A percentile compares a stretch with the other conserved stretches of the same genome.
Conservation (phyloP, 2,329 filamentous ascomycete genomes). For the Arthrobotrys entomopaga region DNA sequence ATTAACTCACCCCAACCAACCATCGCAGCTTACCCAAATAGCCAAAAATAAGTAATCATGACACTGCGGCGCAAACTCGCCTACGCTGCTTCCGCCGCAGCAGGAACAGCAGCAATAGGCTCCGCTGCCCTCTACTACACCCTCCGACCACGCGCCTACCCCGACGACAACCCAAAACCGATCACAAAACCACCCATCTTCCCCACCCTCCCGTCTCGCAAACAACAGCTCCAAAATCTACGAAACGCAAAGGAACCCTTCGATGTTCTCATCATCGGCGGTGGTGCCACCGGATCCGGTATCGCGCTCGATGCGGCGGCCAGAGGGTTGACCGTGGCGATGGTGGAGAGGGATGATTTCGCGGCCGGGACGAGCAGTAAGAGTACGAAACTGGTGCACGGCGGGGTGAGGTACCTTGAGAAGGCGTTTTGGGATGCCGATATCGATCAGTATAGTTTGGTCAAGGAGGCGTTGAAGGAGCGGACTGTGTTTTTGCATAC, state of each 20-base stretch:
- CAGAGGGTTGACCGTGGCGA: slow-evolving; percentile 75
- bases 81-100: slow-evolving; percentile 43
- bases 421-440: slow-evolving; percentile 81
- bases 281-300: slow-evolving; percentile 76
- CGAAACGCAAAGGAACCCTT: slow-evolving; percentile 63
- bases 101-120: slow-evolving; percentile 41
- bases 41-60: slow-evolving; percentile 27
- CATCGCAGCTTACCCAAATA: not conserved
- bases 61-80: slow-evolving; percentile 53
- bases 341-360: slow-evolving; percentile 79
- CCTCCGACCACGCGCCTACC: slow-evolving; percentile 40
- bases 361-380: slow-evolving; percentile 78
- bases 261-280: slow-evolving; percentile 76
- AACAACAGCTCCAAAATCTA: slow-evolving; percentile 38
- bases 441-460: slow-evolving; percentile 76
- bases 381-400: slow-evolving; percentile 81
- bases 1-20: not conserved
- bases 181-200: slow-evolving; percentile 51
- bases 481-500: slow-evolving; percentile 79
- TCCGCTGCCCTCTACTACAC: slow-evolving; percentile 35
- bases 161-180: slow-evolving; percentile 45
- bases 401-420: slow-evolving; percentile 78
- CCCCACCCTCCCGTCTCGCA: slow-evolving; percentile 44
- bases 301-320: slow-evolving; percentile 78
- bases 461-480: slow-evolving; percentile 77